Evolutionary conservation across 495 filamentous ascomycete genomes (phyloP), one percentile per base, ranked within the genome.

Genomic region (Chaetomium cochliodes): DNA sequence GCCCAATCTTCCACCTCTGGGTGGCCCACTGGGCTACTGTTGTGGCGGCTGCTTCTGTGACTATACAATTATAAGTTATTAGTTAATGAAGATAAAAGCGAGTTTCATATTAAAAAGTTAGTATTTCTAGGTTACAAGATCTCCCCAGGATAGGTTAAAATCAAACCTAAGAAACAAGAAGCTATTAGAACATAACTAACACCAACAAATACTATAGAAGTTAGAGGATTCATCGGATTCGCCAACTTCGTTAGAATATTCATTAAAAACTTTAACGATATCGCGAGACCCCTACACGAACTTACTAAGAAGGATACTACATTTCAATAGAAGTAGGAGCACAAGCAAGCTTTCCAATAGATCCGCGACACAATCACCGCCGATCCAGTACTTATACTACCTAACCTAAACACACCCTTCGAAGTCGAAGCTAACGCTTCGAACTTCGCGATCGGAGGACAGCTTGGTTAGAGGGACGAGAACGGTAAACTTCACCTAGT

Each of bases 391-490:
- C 47, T 50, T 20, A 20, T 50, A 11, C 20, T 64, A 12, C 62
- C 26, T 12, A 41, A 64, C 28, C 63, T 49, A 30, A 22, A 5
- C 5, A 37, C n/a, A 26, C 63, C 30, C 0, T 65, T 60, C 44
- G 37, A 65, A 22, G 63, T 65, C 6, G 47, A 65, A 22, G 59
- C 62, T 20, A 56, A 65, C 20, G 57, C 28, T 13, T 65, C 49
- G 18, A 23, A 65, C 23, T 60, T 26, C 50, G 57, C 57, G 20
- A 60, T 60, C 23, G 53, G 53, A 50, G 53, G 53, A 64, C 53
- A 64, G 37, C 44, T 64, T 1, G 26, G 62, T n/a, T 22, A 63
- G n/a, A 8, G 56, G 16, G 54, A 59, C 49, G 20, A 60, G 5
- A 2, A 65, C 2, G 47, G 63, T 7, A 65, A 55, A 3, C 39